Conservation (phyloP, 352 stramenopile genomes). For the Phytophthora hibernalis region DNA sequence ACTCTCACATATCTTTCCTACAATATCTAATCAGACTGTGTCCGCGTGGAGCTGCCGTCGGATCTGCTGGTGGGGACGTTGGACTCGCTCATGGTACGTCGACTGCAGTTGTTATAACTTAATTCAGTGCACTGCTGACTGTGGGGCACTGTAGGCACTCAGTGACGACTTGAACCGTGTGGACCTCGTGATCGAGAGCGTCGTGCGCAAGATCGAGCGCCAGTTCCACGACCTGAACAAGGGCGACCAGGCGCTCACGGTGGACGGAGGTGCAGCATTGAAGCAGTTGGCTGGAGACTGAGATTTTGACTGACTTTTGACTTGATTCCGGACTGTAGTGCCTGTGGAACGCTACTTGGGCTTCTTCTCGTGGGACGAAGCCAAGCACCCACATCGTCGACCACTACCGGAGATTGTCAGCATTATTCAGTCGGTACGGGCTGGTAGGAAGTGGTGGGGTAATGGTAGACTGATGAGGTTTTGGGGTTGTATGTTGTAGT, state of each 20-base stretch:
- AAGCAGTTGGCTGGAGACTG: not conserved
- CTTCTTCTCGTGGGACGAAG: constrained; percentile 98
- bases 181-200: constrained; percentile 94
- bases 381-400: constrained; percentile 96
- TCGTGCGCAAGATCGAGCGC: constrained; percentile 97
- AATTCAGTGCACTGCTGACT: not conserved
- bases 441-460: not conserved
- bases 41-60: constrained; percentile 91
- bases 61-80: constrained; percentile 97
- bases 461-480: constrained; percentile 3
- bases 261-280: constrained; percentile 68
- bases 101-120: not conserved
- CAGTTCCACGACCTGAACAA: constrained; percentile 96
- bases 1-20: constrained; percentile 7
- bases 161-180: constrained; percentile 97
- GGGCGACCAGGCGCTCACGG: constrained; percentile 82
- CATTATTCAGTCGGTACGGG: constrained; percentile 91
- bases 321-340: constrained; percentile 50
- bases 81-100: constrained; percentile 96
- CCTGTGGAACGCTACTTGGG: constrained; percentile 95
- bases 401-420: constrained; percentile 96
- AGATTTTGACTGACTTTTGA: not conserved
- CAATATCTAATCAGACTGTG: constrained; percentile 64
- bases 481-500: constrained; percentile 43
- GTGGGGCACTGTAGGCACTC: constrained; percentile 54